These are phyloP conservation scores for Astragalus membranaceus DNA, from an alignment of 306 rosid genomes.

Conservation along the genomic window DNA sequence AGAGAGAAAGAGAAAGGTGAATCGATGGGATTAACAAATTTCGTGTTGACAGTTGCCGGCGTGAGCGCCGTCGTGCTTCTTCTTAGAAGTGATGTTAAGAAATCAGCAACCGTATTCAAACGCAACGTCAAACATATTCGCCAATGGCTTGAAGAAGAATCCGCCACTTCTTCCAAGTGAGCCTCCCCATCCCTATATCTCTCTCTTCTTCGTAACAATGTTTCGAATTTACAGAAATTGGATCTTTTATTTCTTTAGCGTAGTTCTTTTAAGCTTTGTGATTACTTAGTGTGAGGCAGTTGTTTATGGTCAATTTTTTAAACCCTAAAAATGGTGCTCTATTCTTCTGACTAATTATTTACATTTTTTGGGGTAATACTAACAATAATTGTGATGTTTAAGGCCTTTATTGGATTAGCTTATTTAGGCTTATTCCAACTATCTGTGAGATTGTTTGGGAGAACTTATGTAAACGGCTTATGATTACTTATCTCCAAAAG, in stretches of 20 bases:
- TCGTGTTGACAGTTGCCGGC: constrained; percentile 44
- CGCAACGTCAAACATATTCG: constrained; percentile 47
- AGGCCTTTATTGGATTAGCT: no score
- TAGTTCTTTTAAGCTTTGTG: not conserved
- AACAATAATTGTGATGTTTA: not conserved
- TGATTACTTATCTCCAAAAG: no score
- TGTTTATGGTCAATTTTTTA: not conserved
- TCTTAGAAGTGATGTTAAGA: constrained; percentile 45
- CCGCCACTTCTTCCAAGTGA: constrained; percentile 37
- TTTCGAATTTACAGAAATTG: not conserved
- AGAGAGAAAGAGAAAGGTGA: not conserved
- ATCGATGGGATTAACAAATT: constrained; percentile 41
- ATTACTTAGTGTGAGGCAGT: not conserved
- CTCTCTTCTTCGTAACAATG: not conserved
- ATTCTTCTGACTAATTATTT: not conserved
- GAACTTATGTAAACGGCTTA: no score
- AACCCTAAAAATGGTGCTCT: not conserved
- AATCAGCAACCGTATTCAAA: constrained; percentile 35
- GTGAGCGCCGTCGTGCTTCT: constrained; percentile 44
- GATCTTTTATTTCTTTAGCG: not conserved
- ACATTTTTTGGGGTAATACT: not conserved
- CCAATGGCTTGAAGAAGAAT: constrained; percentile 49
- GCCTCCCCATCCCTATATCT: not conserved
- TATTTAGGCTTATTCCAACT: no score
- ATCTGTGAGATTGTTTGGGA: no score